phyloP scores from a whole-genome alignment of 2,329 filamentous ascomycete species.

The Fusarium annulatum region DNA sequence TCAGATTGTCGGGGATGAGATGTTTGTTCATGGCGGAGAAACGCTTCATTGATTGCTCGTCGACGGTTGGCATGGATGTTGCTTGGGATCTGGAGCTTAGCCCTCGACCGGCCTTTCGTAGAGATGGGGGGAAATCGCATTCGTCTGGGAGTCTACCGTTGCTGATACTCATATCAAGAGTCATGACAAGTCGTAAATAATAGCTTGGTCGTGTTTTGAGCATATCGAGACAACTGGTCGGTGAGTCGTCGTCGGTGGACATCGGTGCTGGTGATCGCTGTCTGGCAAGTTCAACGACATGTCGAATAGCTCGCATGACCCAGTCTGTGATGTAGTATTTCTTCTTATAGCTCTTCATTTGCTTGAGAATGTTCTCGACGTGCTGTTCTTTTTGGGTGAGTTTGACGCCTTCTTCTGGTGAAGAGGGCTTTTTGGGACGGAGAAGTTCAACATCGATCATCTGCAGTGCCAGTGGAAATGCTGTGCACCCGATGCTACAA shows the following conservation, averaged over 20 bases:
- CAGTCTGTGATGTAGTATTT: constrained; percentile 42
- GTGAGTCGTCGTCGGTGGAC: not conserved
- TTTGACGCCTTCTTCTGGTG: not conserved
- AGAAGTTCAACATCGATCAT: constrained; percentile 41
- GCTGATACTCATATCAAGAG: constrained; percentile 42
- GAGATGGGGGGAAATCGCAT: constrained; percentile 35
- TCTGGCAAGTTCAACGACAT: constrained; percentile 34
- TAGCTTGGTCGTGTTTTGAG: constrained; percentile 30
- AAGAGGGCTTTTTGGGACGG: constrained; percentile 9
- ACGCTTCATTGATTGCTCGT: not conserved
- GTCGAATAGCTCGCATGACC: constrained; percentile 36
- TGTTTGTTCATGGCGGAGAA: constrained; percentile 15
- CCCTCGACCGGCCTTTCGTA: constrained; percentile 11
- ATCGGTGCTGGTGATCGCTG: constrained; percentile 2
- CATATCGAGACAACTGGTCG: constrained; percentile 34
- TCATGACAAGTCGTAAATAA: constrained; percentile 37
- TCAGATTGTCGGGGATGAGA: not conserved
- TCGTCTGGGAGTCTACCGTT: constrained; percentile 40
- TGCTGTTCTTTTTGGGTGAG: constrained; percentile 35
- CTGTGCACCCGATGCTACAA: constrained; percentile 38
- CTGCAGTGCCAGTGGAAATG: constrained; percentile 35
- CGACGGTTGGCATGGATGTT: accelerated
- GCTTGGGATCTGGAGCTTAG: not conserved
- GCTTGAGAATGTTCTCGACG: constrained; percentile 33
- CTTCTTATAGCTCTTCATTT: constrained; percentile 39